Evolutionary conservation across 2,329 filamentous ascomycete genomes (phyloP), one percentile per base, ranked within the genome.

Genomic region (Colletotrichum graminicola): DNA sequence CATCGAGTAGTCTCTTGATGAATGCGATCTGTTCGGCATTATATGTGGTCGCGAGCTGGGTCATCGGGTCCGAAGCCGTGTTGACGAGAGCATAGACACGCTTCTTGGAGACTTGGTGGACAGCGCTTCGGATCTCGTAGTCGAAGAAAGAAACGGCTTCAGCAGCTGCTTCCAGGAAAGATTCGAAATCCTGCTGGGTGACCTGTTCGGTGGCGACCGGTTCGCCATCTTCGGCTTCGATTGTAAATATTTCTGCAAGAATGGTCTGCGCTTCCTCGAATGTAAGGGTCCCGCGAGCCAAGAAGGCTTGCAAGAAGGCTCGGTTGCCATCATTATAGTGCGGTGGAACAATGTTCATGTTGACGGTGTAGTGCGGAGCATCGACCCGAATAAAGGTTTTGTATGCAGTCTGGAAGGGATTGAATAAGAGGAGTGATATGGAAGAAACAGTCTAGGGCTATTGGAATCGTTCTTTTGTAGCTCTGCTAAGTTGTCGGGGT

Each of bases 251-350:
- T 41, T 87, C 88, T 3, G 95, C 94, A 18, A 98, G 85, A 32
- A 98, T 84, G 0, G 90, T 88, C 76, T 90, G 90, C 16, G 91
- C 91, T 76, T 97, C 90, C 64, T 90, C 85, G 73, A 93, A 89
- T 0, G 93, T 97, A 80, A 98, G 86, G 55, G 90, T 90, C 29
- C 93, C 92, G 61, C 91, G 90, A 3, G 93, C 90, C 80, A 98
- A 87, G 75, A 99, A 91, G 60, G 93, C 93, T 82, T 99, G 96
- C 0, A 98, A 86, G 78, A 99, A 97, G 11, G 95, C 95, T 68
- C 94, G 92, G 79, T 98, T 93, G 73, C 87, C 87, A 78, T 97
- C 85, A 67, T 80, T 78, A 77, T 88, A 89, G 29, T 81, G 79
- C n/a, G 68, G 73, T 66, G 74, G 73, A 56, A 75, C 73, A 67